Conservation (phyloP, 1,139 yeast genomes). For the Wickerhamomyces sp. region DNA sequence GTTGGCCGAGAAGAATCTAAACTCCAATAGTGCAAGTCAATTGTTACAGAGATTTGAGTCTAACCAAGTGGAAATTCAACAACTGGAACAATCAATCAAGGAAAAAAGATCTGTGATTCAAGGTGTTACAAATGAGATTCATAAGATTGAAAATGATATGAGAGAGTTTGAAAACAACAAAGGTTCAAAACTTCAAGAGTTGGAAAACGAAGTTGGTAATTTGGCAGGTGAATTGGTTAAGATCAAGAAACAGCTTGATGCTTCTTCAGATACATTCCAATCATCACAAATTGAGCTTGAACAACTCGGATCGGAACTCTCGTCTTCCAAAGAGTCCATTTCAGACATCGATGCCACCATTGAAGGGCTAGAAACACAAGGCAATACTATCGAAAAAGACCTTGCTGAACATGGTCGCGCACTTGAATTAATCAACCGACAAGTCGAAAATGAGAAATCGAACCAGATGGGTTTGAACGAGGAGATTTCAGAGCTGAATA, state of each 20-base stretch:
- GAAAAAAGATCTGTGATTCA: conserved; percentile 30
- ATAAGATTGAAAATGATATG: conserved; percentile 67
- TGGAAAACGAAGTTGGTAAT: conserved; percentile 49
- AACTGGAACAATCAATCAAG: conserved; percentile 36
- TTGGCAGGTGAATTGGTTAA: conserved; percentile 35
- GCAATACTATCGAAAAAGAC: conserved; percentile 24
- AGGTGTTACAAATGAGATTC: conserved; percentile 39
- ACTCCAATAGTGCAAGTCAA: conserved; percentile 49
- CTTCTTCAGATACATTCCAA: conserved; percentile 53
- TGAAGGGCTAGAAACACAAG: conserved; percentile 36
- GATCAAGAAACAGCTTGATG: conserved; percentile 40
- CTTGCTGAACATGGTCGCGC: conserved; percentile 28
- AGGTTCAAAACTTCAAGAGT: conserved; percentile 68
- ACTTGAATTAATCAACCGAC: conserved; percentile 34
- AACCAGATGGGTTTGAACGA: conserved; percentile 68
- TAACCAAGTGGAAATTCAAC: conserved; percentile 44
- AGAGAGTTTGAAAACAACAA: conserved; percentile 77
- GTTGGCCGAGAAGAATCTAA: conserved; percentile 55
- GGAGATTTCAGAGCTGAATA: conserved; percentile 64
- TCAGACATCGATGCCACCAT: conserved; percentile 31
- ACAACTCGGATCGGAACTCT: conserved; percentile 56
- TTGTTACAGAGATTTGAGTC: conserved; percentile 46
- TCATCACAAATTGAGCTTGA: conserved; percentile 67
- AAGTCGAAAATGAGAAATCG: conserved; percentile 58
- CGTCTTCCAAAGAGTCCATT: conserved; percentile 38